Conservation (phyloP, 306 rosid species). For the Luffa acutangula region DNA sequence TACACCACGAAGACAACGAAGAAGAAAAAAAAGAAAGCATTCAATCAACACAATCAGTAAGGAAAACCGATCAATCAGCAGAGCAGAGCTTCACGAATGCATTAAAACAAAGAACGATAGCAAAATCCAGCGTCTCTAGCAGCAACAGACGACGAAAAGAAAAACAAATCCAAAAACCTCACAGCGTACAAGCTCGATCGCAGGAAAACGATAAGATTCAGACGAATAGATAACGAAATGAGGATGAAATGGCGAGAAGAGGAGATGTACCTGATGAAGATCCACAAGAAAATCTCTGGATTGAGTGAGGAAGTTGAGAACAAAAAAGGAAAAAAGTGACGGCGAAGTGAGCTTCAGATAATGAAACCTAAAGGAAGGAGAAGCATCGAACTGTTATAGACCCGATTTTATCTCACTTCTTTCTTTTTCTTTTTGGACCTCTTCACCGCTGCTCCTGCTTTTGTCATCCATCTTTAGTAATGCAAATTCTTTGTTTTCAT, state of each 20-base stretch:
- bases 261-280: neutral
- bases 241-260: neutral
- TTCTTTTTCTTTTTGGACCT: neutral
- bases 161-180: neutral
- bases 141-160: neutral
- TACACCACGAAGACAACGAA: neutral
- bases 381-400: neutral
- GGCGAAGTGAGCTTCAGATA: neutral
- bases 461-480: neutral
- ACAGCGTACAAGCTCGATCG: neutral
- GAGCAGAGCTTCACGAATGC: neutral
- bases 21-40: neutral
- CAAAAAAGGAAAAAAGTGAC: neutral
- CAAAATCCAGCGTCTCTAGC: neutral
- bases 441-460: neutral
- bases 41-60: neutral
- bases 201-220: neutral
- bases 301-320: neutral
- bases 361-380: neutral
- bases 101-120: neutral
- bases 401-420: constrained; percentile 4
- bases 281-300: neutral
- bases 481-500: neutral
- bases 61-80: neutral
- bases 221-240: neutral